Base-by-base conservation (phyloP, 495 filamentous ascomycete species). In the Hypoxylon fragiforme region DNA sequence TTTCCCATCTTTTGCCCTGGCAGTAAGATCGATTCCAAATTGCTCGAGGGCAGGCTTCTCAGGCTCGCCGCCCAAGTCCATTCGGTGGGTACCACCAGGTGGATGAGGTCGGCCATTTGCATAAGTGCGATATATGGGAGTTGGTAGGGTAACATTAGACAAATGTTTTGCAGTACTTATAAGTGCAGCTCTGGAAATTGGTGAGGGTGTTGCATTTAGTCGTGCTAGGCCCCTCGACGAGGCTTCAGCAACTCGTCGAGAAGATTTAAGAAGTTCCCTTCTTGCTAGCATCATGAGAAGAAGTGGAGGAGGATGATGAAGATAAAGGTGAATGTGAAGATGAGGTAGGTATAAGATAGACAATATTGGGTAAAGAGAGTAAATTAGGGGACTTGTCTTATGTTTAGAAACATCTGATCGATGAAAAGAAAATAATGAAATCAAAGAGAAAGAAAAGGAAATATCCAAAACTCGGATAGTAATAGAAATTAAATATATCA, bases 21-120 rank as follows among this genome's bases (percentile, higher is more conserved):
- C 89, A 7, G 94, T 97, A 44, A 98, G 77, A 68, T 98, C 92
- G 46, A 95, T 77, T 45, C 94, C 94, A 67, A 85, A 98, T 69
- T 95, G 80, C 68, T 97, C 92, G 22, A 97, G 69, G 1, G 94
- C 90, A 4, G 90, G 72, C 67, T 96, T 91, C 68, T 96, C 85
- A 11, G 82, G 81, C 62, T 86, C 85, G 31, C 83, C 89, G 24
- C 90, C 82, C 49, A 96, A 62, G 69, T 96, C 82, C 90, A 97
- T 97, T 42, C 88, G 89, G 72, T 96, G 88, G 3, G 90, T 96
- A 32, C 91, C 91, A 36, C 92, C 92, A 0, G 92, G 90, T 9
- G 89, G 92, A 56, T 90, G 89, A 57, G 91, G 89, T 51, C 85
- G 73, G 44, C 88, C 89, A 77, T 79, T 87, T 19, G 88, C 84